phyloP scores from a whole-genome alignment of 768 basidiomycete species.

The Lyophyllum decastes region DNA sequence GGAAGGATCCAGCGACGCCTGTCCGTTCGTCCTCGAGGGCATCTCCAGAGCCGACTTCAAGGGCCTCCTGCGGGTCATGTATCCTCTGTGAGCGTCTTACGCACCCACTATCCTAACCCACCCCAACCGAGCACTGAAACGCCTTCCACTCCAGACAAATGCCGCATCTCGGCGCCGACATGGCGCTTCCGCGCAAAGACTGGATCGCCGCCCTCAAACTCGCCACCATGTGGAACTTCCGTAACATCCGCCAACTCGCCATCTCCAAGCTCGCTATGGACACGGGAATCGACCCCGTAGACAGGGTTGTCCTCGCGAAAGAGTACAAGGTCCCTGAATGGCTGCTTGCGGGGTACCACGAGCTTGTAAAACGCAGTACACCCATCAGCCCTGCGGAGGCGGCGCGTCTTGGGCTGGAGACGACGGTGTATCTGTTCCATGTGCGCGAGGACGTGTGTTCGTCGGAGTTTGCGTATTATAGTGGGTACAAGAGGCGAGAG shows the following conservation, averaged over 20 bases:
- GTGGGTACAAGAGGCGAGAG: not conserved
- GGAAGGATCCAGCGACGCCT: conserved; percentile 27
- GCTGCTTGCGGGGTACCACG: conserved; percentile 29
- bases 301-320: conserved; percentile 22
- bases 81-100: conserved; percentile 21
- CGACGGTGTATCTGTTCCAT: conserved; percentile 19
- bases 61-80: conserved; percentile 22
- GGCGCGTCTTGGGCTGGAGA: conserved; percentile 23
- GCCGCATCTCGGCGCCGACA: not conserved
- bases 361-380: conserved; percentile 22
- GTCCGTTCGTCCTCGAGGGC: conserved; percentile 25
- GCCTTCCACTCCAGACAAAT: not conserved
- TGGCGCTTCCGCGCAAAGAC: conserved; percentile 17
- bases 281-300: not conserved
- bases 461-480: not conserved
- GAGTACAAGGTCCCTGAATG: conserved; percentile 32
- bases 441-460: conserved; percentile 15
- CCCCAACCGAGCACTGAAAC: not conserved
- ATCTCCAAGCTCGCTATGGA: conserved; percentile 23
- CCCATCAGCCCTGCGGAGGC: conserved; percentile 27
- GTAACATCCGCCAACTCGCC: conserved; percentile 27
- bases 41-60: conserved; percentile 24
- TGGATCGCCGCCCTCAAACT: conserved; percentile 43
- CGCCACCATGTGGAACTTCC: conserved; percentile 38
- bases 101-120: not conserved